Conservation (phyloP, 2,329 filamentous ascomycete genomes). For the Chaetomium olivaceum region DNA sequence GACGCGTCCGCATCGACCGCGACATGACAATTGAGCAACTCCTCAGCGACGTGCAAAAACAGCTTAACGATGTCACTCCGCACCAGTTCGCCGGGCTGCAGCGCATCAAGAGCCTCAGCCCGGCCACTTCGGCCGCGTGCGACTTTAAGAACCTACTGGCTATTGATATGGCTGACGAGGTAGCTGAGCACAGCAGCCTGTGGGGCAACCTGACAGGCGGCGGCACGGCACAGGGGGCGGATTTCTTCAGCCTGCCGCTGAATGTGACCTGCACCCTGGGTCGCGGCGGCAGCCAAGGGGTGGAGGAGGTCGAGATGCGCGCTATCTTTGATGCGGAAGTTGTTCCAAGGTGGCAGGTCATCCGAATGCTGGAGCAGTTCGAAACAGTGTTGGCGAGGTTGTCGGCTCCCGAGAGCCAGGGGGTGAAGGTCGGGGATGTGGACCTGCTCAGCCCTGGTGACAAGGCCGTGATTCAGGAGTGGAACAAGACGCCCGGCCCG, state of each 20-base stretch:
- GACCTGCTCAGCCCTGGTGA: conserved; percentile 27
- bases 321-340: conserved; percentile 29
- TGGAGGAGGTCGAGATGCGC: conserved; percentile 21
- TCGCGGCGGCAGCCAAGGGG: not conserved
- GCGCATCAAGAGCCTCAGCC: conserved; percentile 25
- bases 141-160: conserved; percentile 31
- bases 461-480: conserved; percentile 23
- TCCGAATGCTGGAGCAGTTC: conserved; percentile 29
- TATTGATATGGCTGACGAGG: conserved; percentile 26
- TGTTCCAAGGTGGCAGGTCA: conserved; percentile 28
- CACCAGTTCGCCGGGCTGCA: conserved; percentile 31
- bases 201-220: conserved; percentile 29
- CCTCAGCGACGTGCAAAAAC: conserved; percentile 22
- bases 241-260: conserved; percentile 34
- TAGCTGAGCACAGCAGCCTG: conserved; percentile 23
- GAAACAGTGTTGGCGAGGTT: conserved; percentile 22
- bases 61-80: conserved; percentile 26
- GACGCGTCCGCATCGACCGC: conserved; percentile 24
- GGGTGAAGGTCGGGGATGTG: conserved; percentile 5
- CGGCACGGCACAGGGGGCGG: conserved; percentile 26
- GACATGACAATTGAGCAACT: conserved; percentile 12
- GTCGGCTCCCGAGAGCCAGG: conserved; percentile 12
- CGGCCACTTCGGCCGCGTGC: conserved; percentile 22
- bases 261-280: conserved; percentile 30
- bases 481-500: conserved; percentile 29